Evolutionary conservation across 306 rosid species (phyloP).

Genomic region (Bauhinia variegata): DNA sequence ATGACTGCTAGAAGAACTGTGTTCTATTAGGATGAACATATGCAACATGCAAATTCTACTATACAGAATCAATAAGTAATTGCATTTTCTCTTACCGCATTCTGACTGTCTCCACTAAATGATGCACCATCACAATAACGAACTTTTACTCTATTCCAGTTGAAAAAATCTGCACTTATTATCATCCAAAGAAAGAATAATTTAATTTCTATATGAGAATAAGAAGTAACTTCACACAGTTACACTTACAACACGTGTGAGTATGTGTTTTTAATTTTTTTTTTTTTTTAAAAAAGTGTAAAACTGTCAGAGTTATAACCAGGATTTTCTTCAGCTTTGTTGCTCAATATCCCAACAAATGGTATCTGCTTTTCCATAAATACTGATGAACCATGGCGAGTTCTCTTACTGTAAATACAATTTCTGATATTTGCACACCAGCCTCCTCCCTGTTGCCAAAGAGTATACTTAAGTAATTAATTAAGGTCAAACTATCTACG

Average conservation of each 20-base stretch:
- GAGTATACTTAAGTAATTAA: conserved; percentile 5
- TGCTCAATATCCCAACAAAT: conserved; percentile 78
- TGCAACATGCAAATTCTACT: neutral
- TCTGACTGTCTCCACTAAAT: conserved; percentile 71
- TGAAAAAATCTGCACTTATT: conserved; percentile 68
- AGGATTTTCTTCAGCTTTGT: conserved; percentile 73
- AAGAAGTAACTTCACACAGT: conserved; percentile 15
- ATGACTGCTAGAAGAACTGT: neutral
- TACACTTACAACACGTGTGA: neutral
- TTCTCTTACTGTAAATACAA: conserved; percentile 72
- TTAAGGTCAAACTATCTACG: conserved; percentile 22
- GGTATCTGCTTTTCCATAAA: conserved; percentile 81
- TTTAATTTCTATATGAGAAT: conserved; percentile 15
- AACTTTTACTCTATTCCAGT: conserved; percentile 83
- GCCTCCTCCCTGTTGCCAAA: conserved; percentile 75
- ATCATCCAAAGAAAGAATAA: conserved; percentile 20
- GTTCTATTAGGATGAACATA: neutral
- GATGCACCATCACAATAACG: conserved; percentile 98
- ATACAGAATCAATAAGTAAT: neutral
- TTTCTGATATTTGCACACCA: conserved; percentile 78
- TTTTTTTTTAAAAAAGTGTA: neutral
- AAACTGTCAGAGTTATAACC: conserved; percentile 45
- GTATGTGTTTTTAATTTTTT: neutral
- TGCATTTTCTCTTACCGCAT: conserved; percentile 48
- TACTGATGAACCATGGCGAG: conserved; percentile 80